phyloP scores from a whole-genome alignment of 768 basidiomycete genomes.

The Russula sp. region DNA sequence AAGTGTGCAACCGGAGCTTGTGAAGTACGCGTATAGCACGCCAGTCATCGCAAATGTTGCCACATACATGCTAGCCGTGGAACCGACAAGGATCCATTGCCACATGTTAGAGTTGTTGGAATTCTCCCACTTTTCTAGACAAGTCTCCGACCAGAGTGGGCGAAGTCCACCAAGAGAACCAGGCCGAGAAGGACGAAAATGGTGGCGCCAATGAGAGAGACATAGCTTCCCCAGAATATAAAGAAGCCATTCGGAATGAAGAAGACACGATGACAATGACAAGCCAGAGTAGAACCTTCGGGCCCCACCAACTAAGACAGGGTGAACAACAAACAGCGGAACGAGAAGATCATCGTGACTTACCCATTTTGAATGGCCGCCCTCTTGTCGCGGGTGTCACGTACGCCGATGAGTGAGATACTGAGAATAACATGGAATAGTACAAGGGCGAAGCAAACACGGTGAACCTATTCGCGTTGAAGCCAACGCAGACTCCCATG shows the following conservation, averaged over 20 bases:
- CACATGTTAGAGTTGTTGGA: slow-evolving; percentile 76
- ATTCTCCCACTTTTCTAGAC: slow-evolving; percentile 93
- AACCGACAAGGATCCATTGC: slow-evolving; percentile 94
- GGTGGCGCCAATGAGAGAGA: slow-evolving; percentile 87
- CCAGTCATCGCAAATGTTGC: slow-evolving; percentile 82
- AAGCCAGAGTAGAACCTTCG: slow-evolving; percentile 89
- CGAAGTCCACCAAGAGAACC: slow-evolving; percentile 96
- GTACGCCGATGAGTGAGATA: slow-evolving; percentile 75
- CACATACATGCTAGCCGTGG: slow-evolving; percentile 85
- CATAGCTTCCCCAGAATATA: slow-evolving; percentile 96
- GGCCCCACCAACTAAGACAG: slow-evolving; percentile 89
- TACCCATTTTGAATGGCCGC: slow-evolving; percentile 97
- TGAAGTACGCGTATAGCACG: slow-evolving; percentile 89
- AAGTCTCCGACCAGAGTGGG: slow-evolving; percentile 97
- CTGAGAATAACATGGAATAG: slow-evolving; percentile 86
- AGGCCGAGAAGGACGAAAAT: slow-evolving; percentile 96
- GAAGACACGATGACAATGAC: slow-evolving; percentile 74
- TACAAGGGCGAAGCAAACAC: slow-evolving; percentile 92
- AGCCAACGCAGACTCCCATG: slow-evolving; percentile 4
- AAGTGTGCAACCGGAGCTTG: slow-evolving; percentile 77
- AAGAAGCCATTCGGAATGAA: slow-evolving; percentile 97
- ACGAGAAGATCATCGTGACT: slow-evolving; percentile 31
- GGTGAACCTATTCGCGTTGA: slow-evolving; percentile 64
- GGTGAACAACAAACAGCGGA: slow-evolving; percentile 18
- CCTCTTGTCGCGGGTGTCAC: slow-evolving; percentile 87